Evolutionary conservation across 768 basidiomycete genomes (phyloP).

Genomic region (Russula ochroleuca): DNA sequence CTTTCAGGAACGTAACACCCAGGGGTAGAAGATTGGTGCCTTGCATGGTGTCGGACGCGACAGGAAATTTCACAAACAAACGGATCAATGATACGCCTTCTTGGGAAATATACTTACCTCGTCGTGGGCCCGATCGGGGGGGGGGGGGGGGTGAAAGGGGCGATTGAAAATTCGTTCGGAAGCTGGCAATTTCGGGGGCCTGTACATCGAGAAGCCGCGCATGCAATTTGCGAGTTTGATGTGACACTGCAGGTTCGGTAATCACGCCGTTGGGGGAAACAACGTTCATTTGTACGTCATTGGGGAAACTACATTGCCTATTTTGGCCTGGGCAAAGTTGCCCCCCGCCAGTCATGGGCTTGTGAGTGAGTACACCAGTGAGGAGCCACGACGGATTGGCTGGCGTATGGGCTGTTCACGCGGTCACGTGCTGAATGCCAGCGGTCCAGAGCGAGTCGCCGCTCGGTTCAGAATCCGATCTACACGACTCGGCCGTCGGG

Average conservation of each 20-base stretch:
- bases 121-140: not conserved
- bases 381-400: no score
- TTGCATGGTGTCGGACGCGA: not conserved
- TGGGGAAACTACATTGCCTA: not conserved
- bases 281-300: not conserved
- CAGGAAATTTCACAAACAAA: not conserved
- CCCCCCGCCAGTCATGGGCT: no score
- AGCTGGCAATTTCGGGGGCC: not conserved
- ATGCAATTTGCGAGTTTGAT: not conserved
- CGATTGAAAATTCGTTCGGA: not conserved
- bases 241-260: not conserved
- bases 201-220: not conserved
- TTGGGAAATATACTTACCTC: not conserved
- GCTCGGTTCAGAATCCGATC: constrained; percentile 5
- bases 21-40: not conserved
- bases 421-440: not conserved
- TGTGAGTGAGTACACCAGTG: not conserved
- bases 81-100: not conserved
- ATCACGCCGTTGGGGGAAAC: not conserved
- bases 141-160: not conserved
- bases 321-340: not conserved
- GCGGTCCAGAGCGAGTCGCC: no score
- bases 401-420: no score
- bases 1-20: not conserved
- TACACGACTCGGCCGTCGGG: not conserved